phyloP scores from a whole-genome alignment of 176 grass and related monocot species.

The Oryza australiensis region DNA sequence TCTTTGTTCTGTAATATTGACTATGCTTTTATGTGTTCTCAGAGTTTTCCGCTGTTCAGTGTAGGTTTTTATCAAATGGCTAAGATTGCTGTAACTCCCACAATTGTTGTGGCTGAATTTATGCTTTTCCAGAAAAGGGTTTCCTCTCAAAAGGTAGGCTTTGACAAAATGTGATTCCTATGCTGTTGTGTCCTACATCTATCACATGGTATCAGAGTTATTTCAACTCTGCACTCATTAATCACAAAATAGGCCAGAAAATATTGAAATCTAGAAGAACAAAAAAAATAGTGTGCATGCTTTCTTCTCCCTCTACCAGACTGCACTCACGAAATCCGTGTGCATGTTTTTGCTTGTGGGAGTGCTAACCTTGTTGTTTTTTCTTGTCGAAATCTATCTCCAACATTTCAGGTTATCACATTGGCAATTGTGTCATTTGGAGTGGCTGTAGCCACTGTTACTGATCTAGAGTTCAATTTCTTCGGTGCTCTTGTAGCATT shows the following conservation, averaged over 20 bases:
- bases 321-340: background rate
- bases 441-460: constrained; percentile 85
- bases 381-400: constrained; percentile 1
- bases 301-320: constrained; percentile 29
- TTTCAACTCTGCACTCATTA: background rate
- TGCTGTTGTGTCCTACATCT: background rate
- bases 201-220: background rate
- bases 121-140: constrained; percentile 83
- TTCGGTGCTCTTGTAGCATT: constrained; percentile 90
- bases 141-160: constrained; percentile 66
- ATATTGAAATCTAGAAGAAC: background rate
- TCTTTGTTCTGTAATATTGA: background rate
- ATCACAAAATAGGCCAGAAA: background rate
- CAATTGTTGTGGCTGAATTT: constrained; percentile 89
- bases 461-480: constrained; percentile 93
- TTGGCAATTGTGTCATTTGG: constrained; percentile 70
- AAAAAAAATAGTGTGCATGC: background rate
- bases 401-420: constrained; percentile 59
- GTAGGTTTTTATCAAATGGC: constrained; percentile 99
- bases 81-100: constrained; percentile 96
- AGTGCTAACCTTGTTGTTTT: background rate
- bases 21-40: constrained; percentile 8
- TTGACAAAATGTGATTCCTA: background rate
- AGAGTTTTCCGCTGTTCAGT: constrained; percentile 64
- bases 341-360: constrained; percentile 14